Percentiles rank a stretch among this genome's conserved stretches.
These are phyloP conservation scores for Xylariaceae sp. DNA, from an alignment of 2,329 filamentous ascomycete genomes.

Conservation along the genomic window DNA sequence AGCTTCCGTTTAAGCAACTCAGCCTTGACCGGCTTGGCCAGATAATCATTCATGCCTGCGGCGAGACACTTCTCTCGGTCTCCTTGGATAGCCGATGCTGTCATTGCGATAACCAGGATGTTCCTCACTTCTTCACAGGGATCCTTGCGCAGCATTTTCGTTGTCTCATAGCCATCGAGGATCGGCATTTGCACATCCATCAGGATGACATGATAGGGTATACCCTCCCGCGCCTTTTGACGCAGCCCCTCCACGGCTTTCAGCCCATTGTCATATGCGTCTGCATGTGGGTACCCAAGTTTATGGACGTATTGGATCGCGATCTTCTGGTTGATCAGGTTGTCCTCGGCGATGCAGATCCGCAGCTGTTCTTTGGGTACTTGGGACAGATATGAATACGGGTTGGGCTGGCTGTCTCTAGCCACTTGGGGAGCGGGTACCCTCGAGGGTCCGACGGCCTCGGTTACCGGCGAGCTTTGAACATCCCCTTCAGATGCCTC, in stretches of 20 bases:
- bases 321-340: conserved; percentile 90
- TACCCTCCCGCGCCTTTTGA: conserved; percentile 61
- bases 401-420: conserved; percentile 35
- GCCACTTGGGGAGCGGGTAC: conserved; percentile 30
- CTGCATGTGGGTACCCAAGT: conserved; percentile 73
- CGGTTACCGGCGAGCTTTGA: conserved; percentile 37
- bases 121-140: conserved; percentile 69
- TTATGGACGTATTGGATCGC: conserved; percentile 85
- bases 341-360: conserved; percentile 92
- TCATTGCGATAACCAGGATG: conserved; percentile 95
- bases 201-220: conserved; percentile 81
- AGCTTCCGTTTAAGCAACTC: conserved; percentile 82
- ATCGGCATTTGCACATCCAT: conserved; percentile 98
- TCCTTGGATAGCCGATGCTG: conserved; percentile 87
- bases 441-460: conserved; percentile 32
- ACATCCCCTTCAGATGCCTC: conserved; percentile 54
- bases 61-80: conserved; percentile 94
- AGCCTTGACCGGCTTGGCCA: conserved; percentile 90
- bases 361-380: conserved; percentile 74
- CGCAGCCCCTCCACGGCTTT: conserved; percentile 85
- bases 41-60: conserved; percentile 95
- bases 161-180: conserved; percentile 88
- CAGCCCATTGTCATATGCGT: conserved; percentile 84
- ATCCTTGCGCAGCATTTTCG: conserved; percentile 74
- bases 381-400: conserved; percentile 61